Evolutionary conservation across 768 basidiomycete genomes (phyloP).

Genomic region (Multifurca ochricompacta): DNA sequence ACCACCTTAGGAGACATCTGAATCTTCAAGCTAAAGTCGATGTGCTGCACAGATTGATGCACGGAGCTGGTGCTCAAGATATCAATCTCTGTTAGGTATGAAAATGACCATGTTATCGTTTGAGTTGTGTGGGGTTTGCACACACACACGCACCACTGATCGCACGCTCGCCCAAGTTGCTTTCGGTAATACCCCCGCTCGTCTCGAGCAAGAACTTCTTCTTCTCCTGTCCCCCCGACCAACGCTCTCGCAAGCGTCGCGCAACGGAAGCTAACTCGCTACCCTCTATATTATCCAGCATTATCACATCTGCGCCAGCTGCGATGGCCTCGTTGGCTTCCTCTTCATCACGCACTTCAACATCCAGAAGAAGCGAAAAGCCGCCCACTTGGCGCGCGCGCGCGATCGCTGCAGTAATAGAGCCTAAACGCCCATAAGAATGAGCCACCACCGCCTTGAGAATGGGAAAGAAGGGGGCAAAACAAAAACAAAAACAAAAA

Average conservation of each 20-base stretch:
- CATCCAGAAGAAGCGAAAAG: constrained; percentile 85
- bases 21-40: constrained; percentile 97
- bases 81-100: constrained; percentile 67
- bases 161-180: constrained; percentile 70
- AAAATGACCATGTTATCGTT: neutral
- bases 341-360: constrained; percentile 81
- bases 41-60: constrained; percentile 87
- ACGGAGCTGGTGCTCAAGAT: constrained; percentile 87
- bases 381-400: constrained; percentile 86
- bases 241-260: constrained; percentile 63
- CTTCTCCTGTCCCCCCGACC: constrained; percentile 68
- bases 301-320: constrained; percentile 90
- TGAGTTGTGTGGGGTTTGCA: neutral
- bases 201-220: constrained; percentile 82
- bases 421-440: constrained; percentile 42
- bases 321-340: constrained; percentile 97
- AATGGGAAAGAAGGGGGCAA: neutral
- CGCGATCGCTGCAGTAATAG: constrained; percentile 81
- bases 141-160: constrained; percentile 79
- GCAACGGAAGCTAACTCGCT: constrained; percentile 61
- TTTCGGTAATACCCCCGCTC: constrained; percentile 90
- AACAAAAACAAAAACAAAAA: no score
- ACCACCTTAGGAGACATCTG: constrained; percentile 42
- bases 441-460: no score
- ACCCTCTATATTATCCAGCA: constrained; percentile 93